Percentiles rank a stretch among this genome's conserved stretches.
Conservation (phyloP, 371 early-diverging fungal species). For the Enterocytospora artemiae region DNA sequence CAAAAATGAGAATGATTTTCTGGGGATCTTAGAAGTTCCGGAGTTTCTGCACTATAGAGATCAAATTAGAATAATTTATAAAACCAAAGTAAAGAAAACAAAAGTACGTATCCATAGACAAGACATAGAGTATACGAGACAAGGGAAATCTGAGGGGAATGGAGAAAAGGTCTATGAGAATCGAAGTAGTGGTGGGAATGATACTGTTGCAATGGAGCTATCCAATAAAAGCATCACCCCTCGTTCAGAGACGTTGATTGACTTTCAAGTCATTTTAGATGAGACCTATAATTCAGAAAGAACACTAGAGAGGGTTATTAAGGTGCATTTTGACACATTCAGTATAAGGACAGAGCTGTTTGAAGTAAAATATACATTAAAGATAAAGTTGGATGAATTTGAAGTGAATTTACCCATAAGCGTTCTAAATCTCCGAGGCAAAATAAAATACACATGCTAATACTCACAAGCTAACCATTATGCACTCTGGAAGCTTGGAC, state of each 20-base stretch:
- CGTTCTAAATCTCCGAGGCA: neutral
- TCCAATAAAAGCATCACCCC: too few relatives aligned
- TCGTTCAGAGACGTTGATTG: constrained; percentile 3
- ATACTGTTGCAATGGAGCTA: too few relatives aligned
- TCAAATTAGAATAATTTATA: too few relatives aligned
- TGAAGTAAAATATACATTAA: constrained; percentile 3
- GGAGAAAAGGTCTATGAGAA: too few relatives aligned
- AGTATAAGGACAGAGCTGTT: constrained; percentile 1
- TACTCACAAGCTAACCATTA: neutral
- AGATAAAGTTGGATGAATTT: neutral
- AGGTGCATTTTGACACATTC: constrained; percentile 1
- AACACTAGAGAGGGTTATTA: neutral
- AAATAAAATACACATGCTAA: neutral
- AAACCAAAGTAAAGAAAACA: too few relatives aligned
- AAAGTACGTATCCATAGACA: too few relatives aligned
- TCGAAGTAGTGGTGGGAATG: too few relatives aligned
- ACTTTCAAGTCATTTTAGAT: neutral
- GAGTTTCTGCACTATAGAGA: too few relatives aligned
- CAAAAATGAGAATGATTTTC: too few relatives aligned
- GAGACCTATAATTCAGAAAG: neutral
- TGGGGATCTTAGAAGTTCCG: too few relatives aligned
- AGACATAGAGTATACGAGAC: too few relatives aligned
- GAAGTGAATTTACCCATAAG: constrained; percentile 4
- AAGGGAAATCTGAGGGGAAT: too few relatives aligned
- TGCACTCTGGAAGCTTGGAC: neutral